These are phyloP conservation scores for Cytospora paraplurivora DNA, from an alignment of 2,329 filamentous ascomycete genomes.

Conservation along the genomic window DNA sequence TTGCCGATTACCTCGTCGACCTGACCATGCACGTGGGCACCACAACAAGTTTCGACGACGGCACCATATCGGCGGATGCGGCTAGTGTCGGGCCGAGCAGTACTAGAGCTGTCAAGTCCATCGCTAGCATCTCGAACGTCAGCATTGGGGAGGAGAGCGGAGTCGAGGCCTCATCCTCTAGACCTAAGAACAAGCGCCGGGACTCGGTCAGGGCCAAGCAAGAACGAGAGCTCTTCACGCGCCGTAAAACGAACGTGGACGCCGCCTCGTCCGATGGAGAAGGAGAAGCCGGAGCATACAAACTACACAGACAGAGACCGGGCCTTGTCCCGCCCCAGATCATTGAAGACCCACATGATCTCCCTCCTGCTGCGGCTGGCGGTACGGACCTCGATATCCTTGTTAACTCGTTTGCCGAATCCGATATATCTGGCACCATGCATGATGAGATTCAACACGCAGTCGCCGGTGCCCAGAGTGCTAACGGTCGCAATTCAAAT, in stretches of 20 bases:
- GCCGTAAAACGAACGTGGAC: conserved; percentile 67
- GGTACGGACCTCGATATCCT: conserved; percentile 82
- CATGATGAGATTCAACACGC: conserved; percentile 78
- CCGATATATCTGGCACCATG: conserved; percentile 73
- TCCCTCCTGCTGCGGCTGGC: conserved; percentile 60
- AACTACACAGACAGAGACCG: conserved; percentile 50
- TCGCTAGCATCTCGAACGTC: conserved; percentile 77
- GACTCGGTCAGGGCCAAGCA: conserved; percentile 84
- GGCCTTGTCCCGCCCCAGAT: conserved; percentile 56
- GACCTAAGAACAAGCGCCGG: conserved; percentile 70
- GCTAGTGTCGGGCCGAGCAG: conserved; percentile 80
- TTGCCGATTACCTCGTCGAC: conserved; percentile 96
- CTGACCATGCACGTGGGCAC: conserved; percentile 92
- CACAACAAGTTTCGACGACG: conserved; percentile 61
- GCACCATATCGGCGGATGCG: conserved; percentile 54
- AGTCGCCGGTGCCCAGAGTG: conserved; percentile 62
- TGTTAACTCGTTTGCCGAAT: conserved; percentile 73
- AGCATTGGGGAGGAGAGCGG: conserved; percentile 71
- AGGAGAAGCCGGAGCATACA: conserved; percentile 52
- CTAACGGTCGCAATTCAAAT: conserved; percentile 66
- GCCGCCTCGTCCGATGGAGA: conserved; percentile 65
- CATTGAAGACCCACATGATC: conserved; percentile 69
- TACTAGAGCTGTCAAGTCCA: conserved; percentile 84
- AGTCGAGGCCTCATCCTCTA: conserved; percentile 60
- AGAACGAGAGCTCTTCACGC: conserved; percentile 86